Evolutionary conservation across 345 rosid species (phyloP), one percentile per base, ranked within the genome.

Genomic region (Cardamine chenopodiifolia): DNA sequence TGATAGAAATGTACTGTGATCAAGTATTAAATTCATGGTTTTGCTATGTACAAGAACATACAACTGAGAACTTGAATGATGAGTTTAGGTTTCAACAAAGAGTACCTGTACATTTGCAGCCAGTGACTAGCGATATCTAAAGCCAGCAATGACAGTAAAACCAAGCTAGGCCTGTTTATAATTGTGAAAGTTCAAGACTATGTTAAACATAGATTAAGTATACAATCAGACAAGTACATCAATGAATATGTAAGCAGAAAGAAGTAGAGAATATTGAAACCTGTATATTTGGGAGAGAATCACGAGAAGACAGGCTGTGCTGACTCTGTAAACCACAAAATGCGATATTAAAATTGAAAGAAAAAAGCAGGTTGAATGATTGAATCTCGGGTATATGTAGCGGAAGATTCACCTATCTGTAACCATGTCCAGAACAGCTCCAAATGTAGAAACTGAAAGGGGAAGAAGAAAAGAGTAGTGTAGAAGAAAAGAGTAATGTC

Each of bases 371-470:
- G 4, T 31, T 34, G 28, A 28, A 32, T 25, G 14, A 2, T 31
- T 34, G 28, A 28, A 32, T 25, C 20, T 56, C 17, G 3, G 19
- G 56, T 34, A 35, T 48, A 66, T 49, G 48, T 20, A 62, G 57
- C 2, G 20, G 32, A 70, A 76, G 39, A 54, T 50, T 25, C 56
- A 94, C 98, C 98, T 91, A 78, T 94, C 98, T 5, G 97, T 90
- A 66, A 94, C 88, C 96, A 94, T 94, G 81, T 94, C 98, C 75
- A 94, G 78, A 70, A 94, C 92, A 72, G 97, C 98, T 83, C 97
- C 98, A 80, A 94, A 90, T 19, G 98, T 94, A 20, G 97, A 94
- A 61, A 92, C 97, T 94, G 88, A 52, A 80, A 37, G 32, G 64
- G 15, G 69, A 64, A 60, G 74, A 32, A 53, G 49, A 72, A 32